Evolutionary conservation across 2,329 filamentous ascomycete genomes (phyloP).

Genomic region (Alternaria triticimaculans): DNA sequence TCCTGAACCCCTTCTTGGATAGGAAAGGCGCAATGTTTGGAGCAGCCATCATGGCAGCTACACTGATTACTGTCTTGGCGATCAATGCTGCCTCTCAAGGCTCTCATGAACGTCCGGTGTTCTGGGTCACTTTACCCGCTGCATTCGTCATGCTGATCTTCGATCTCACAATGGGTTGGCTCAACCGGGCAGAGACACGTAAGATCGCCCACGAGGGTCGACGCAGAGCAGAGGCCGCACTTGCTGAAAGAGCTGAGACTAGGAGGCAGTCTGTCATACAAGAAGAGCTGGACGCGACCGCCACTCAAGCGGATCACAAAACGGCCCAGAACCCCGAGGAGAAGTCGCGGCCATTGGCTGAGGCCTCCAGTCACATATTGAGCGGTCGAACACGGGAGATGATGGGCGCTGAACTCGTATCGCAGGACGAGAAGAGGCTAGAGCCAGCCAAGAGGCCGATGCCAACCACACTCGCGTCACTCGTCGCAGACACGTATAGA

Average conservation of each 20-base stretch:
- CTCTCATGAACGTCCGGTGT: slow-evolving; percentile 64
- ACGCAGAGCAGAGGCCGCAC: slow-evolving; percentile 55
- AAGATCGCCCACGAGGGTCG: slow-evolving; percentile 66
- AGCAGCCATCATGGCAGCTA: slow-evolving; percentile 69
- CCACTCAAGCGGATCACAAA: not conserved
- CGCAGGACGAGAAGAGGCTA: slow-evolving; percentile 12
- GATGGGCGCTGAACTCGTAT: not conserved
- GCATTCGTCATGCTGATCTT: slow-evolving; percentile 72
- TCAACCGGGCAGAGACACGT: slow-evolving; percentile 67
- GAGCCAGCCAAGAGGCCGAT: slow-evolving; percentile 2
- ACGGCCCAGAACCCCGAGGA: slow-evolving; percentile 12
- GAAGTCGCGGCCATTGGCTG: slow-evolving; percentile 10
- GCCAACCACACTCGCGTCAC: slow-evolving; percentile 61
- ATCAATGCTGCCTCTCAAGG: slow-evolving; percentile 67
- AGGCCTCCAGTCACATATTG: slow-evolving; percentile 1
- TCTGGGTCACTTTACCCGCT: slow-evolving; percentile 72
- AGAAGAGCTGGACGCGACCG: slow-evolving; percentile 11
- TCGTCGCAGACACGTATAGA: slow-evolving; percentile 54
- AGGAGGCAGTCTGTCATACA: slow-evolving; percentile 31
- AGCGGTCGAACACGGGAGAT: slow-evolving; percentile 6
- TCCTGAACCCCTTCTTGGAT: slow-evolving; percentile 77
- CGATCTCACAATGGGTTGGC: slow-evolving; percentile 70
- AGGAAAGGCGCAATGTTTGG: slow-evolving; percentile 70
- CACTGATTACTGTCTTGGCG: slow-evolving; percentile 69
- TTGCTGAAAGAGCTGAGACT: slow-evolving; percentile 41